Evolutionary conservation across 768 basidiomycete genomes (phyloP), one percentile per base, ranked within the genome.

Genomic region (Amanita pallidorosea): DNA sequence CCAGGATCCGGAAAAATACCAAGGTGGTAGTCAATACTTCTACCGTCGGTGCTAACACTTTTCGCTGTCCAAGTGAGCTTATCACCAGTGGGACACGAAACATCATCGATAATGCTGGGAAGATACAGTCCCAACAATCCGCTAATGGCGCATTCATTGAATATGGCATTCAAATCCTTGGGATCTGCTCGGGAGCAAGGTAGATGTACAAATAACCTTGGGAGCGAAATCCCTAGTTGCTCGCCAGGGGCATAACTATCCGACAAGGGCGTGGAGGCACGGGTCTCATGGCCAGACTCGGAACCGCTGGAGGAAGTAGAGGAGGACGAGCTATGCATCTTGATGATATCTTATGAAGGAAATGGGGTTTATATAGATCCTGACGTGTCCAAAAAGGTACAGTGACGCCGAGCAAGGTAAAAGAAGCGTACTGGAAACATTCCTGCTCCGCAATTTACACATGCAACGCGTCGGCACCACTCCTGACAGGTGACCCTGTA

Each of bases 261-360:
- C 41, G 56, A 62, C 15, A 65, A 64, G 1, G 70, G 69, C 2
- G 68, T 65, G 4, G 65, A 65, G 12, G 65, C 66, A 29, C 70
- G 62, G 15, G 61, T 59, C 46, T 65, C 57, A 22, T 58, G 62
- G 52, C 60, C 65, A 46, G 64, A 61, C 27, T 63, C 62, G 27
- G 68, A 68, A 20, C 60, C 59, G 11, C 65, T 63, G 37, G 57
- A 58, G n/a, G 65, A 65, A 17, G 65, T 60, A 33, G 58, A 59
- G n/a, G 57, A 54, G 53, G 60, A 53, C 17, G 31, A 42, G 13
- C 25, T 31, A 11, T 43, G 6, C 49, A 52, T 37, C 15, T 48
- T 42, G 42, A 36, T 31, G 23, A 23, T 40, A 15, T 29, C 29
- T 22, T 46, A 35, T 45, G 40, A 37, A 55, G 53, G 42, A 46